Evolutionary conservation across 164 flowering plant genomes (phyloP), one percentile per base, ranked within the genome.

Genomic region (Malania oleifera): DNA sequence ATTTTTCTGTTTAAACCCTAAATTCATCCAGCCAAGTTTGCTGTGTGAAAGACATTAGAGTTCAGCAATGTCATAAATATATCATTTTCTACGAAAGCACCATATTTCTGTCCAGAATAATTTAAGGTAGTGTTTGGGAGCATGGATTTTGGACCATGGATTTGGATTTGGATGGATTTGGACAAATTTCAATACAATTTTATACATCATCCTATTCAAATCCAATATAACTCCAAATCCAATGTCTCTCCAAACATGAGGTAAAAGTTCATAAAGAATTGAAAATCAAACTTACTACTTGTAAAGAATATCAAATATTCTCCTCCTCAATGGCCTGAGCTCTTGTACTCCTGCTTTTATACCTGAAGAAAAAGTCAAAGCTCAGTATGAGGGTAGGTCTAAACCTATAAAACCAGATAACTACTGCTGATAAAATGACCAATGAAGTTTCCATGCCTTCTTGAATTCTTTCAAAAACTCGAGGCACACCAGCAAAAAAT

Each of bases 401-500:
- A 35, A 54, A 26, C 19, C 23, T 31, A 45, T 40, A 59, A 23
- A 40, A 1, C 6, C 0, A 53, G 12, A 11, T 15, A 56, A 14
- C 2, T n/a, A 17, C 26, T 13, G 14, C 11, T n/a, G 22, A n/a
- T n/a, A n/a, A n/a, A n/a, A n/a, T n/a, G n/a, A 37, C 5, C 14
- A 60, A 59, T 43, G 1, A 57, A 52, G 20, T 54, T 43, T 46
- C 35, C 77, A 5, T 81, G 62, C 99, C 89, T 85, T 88, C 97
- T 55, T 85, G 77, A n/a, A 93, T 76, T 69, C 79, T 77, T 56
- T 93, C 99, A 31, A 81, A 86, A 11, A 93, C 99, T 60, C 92
- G 74, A 25, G 99, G 99, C 7, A 93, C 99, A 24, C 93, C 99
- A 52, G 96, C 95, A 49, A 93, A 73, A 53, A 83, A 70, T 26